A percentile compares a stretch with the other conserved stretches of the same genome.
phyloP scores from a whole-genome alignment of 1,139 yeast species.

The Taiozyma sp. region DNA sequence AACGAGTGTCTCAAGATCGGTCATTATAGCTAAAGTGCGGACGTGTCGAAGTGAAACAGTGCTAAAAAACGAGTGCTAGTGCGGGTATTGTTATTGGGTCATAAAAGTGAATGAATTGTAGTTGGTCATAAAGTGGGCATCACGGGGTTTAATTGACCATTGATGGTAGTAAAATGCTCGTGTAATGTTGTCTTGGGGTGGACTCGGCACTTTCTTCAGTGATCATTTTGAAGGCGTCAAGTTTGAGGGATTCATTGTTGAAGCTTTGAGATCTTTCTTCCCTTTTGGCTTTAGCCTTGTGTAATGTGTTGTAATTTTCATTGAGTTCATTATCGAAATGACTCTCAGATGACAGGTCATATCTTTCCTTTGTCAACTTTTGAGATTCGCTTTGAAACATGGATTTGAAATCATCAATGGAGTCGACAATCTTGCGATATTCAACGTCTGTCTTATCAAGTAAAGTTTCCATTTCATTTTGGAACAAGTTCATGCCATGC shows the following conservation, averaged over 20 bases:
- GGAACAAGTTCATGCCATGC: conserved; percentile 7
- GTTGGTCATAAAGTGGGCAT: background rate
- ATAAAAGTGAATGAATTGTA: background rate
- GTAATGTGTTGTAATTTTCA: conserved; percentile 13
- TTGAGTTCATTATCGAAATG: background rate
- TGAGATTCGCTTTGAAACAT: conserved; percentile 1
- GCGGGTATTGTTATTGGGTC: background rate
- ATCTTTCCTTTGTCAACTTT: background rate
- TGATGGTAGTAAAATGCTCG: conserved; percentile 7
- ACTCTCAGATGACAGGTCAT: background rate
- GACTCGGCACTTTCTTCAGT: conserved; percentile 3
- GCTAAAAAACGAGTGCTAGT: background rate
- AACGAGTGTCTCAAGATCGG: background rate
- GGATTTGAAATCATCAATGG: conserved; percentile 16
- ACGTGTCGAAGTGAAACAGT: background rate
- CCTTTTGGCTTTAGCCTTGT: background rate
- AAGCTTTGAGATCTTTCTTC: conserved; percentile 7
- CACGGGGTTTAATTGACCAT: background rate
- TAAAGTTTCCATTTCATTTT: conserved; percentile 12
- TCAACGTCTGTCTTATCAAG: conserved; percentile 10
- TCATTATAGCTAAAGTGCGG: background rate
- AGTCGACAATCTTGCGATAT: conserved; percentile 12
- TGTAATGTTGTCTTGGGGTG: conserved; percentile 10
- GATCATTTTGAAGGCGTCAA: conserved; percentile 1
- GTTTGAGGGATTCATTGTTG: background rate